These are phyloP conservation scores for Aspergillus bertholletiae DNA, from an alignment of 495 filamentous ascomycete species.

Conservation along the genomic window DNA sequence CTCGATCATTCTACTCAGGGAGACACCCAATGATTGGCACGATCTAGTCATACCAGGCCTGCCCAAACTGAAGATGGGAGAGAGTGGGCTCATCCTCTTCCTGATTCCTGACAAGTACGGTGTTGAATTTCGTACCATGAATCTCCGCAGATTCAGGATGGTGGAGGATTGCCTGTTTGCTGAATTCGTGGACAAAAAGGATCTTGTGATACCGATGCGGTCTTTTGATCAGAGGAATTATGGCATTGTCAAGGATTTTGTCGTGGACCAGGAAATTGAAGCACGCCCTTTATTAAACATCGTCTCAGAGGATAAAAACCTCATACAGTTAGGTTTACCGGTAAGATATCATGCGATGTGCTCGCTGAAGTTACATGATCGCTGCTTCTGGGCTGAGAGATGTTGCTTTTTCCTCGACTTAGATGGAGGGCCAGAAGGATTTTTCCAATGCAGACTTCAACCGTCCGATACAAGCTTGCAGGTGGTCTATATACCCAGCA, in stretches of 20 bases:
- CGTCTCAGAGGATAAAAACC: not conserved
- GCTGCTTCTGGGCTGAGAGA: constrained; percentile 31
- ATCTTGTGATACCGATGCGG: constrained; percentile 29
- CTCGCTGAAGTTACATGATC: constrained; percentile 26
- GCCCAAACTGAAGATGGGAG: constrained; percentile 19
- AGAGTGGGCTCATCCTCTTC: constrained; percentile 31
- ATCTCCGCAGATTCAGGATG: constrained; percentile 22
- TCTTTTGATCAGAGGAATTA: constrained; percentile 25
- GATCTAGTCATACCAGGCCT: constrained; percentile 30
- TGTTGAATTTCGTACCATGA: constrained; percentile 32
- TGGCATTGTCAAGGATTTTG: constrained; percentile 30
- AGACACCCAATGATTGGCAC: constrained; percentile 25
- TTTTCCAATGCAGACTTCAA: constrained; percentile 19
- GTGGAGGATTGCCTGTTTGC: constrained; percentile 34
- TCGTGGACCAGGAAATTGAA: constrained; percentile 28
- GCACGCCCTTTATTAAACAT: constrained; percentile 3
- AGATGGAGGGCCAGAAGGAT: constrained; percentile 32
- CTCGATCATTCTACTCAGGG: constrained; percentile 13
- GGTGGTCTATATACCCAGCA: constrained; percentile 16
- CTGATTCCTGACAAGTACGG: constrained; percentile 23
- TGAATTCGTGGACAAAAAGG: constrained; percentile 22
- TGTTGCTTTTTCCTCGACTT: constrained; percentile 29
- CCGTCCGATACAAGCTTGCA: constrained; percentile 7
- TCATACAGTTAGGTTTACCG: not conserved
- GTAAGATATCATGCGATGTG: constrained; percentile 31